Evolutionary conservation across 306 rosid species (phyloP), one percentile per base, ranked within the genome.

Genomic region (Chamaecrista fasciculata): DNA sequence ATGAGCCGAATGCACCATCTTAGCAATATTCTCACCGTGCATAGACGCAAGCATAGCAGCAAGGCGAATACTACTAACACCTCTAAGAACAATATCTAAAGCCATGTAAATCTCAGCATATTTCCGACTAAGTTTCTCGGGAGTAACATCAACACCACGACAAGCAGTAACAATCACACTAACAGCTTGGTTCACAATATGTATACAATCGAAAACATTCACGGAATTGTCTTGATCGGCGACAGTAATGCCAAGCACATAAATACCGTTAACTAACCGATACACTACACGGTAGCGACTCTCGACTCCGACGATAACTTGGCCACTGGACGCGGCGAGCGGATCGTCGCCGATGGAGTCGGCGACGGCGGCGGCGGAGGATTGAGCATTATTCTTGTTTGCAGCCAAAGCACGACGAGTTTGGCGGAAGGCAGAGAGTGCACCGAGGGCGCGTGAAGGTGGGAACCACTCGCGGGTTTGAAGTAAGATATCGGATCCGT

Each of bases 61-160:
- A 19, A 94, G 96, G 23, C 97, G 85, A 59, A 94, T 91, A 65
- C 76, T 85, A 67, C 95, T 89, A 8, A 89, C 96, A 4, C 99
- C 97, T 10, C 91, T 80, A 10, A 94, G 88, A 53, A 94, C 99
- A 66, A 94, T 94, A 70, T 94, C 97, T 34, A 94, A 82, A 0
- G 97, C 97, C 97, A 91, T 94, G 79, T 94, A 94, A 78, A 91
- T 84, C 95, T 94, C 97, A 2, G 97, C 95, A 60, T 94, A 94
- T 50, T 94, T 91, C 10, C 92, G 84, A 29, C 88, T 74, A n/a
- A 94, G 95, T 82, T 91, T 94, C 80, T 94, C 97, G 0, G 95
- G 95, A 14, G 99, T 94, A 11, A 94, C 99, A 25, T 91, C 96
- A 11, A 91, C 95, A 20, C 96, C 97, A 11, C 96, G 96, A 78